Evolutionary conservation across 202 grass and related monocot genomes (phyloP).

Genomic region (Sporobolus alterniflorus): DNA sequence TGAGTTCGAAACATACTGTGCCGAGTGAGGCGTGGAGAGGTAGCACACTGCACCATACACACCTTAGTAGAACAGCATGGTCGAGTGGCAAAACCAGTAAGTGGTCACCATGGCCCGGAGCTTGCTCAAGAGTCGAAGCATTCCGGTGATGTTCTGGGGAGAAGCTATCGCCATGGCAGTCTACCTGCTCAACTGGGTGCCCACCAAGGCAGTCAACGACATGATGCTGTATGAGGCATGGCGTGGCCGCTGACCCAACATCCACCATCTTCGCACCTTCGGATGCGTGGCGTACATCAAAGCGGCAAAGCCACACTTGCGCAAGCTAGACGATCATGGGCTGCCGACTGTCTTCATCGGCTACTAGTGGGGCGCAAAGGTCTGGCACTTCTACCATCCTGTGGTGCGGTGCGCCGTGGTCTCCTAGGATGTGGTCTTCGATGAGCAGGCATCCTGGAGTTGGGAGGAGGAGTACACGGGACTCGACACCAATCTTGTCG

Average conservation of each 20-base stretch:
- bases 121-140: background rate
- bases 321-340: background rate
- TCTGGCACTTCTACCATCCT: background rate
- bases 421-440: background rate
- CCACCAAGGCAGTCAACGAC: background rate
- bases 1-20: background rate
- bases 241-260: background rate
- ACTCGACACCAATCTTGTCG: too few species aligned
- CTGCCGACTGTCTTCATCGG: background rate
- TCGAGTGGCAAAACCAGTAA: background rate
- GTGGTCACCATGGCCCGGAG: background rate
- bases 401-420: background rate
- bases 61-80: background rate
- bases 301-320: background rate
- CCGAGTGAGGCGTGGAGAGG: background rate
- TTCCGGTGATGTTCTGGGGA: background rate
- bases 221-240: background rate
- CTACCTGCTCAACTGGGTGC: background rate
- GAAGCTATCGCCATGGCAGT: background rate
- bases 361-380: background rate
- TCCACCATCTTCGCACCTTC: background rate
- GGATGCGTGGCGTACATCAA: background rate
- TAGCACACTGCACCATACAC: background rate
- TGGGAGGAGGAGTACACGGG: background rate
- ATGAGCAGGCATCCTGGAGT: background rate